These are phyloP conservation scores for Whalleya microplaca DNA, from an alignment of 2,329 filamentous ascomycete species.

Conservation along the genomic window DNA sequence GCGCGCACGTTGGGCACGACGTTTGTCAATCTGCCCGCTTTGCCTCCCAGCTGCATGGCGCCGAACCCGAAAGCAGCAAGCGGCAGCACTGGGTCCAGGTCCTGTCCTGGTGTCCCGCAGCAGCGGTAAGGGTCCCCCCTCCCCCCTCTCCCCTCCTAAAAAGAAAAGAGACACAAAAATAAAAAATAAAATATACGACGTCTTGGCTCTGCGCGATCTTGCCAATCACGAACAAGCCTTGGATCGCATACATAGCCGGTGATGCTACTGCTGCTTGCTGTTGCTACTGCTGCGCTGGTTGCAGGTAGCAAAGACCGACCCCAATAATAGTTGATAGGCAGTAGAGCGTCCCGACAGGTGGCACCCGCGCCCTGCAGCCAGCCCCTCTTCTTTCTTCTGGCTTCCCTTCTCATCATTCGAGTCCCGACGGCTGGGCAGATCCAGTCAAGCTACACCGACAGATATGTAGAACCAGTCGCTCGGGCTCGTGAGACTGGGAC, in stretches of 20 bases:
- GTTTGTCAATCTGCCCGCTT: neutral
- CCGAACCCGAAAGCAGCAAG: neutral
- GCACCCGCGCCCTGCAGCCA: neutral
- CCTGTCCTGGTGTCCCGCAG: too few species aligned
- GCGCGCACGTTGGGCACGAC: neutral
- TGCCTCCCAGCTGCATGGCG: neutral
- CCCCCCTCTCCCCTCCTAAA: too few species aligned
- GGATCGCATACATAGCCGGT: too few species aligned
- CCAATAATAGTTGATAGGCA: neutral
- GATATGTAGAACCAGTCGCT: constrained; percentile 25
- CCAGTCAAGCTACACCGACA: neutral
- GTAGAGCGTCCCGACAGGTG: neutral
- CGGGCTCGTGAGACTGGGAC: constrained; percentile 20
- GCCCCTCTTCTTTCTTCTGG: neutral
- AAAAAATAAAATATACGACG: neutral
- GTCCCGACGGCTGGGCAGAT: neutral
- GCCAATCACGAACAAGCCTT: neutral
- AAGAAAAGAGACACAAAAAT: neutral
- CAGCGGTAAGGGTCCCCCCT: too few species aligned
- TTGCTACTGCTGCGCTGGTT: too few species aligned
- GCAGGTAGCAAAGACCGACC: too few species aligned
- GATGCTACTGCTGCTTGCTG: too few species aligned
- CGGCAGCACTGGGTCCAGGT: too few species aligned
- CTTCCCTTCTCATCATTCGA: neutral
- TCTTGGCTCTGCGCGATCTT: neutral